Base-by-base conservation (phyloP, 805 yeast species). In the Metschnikowia anglica region DNA sequence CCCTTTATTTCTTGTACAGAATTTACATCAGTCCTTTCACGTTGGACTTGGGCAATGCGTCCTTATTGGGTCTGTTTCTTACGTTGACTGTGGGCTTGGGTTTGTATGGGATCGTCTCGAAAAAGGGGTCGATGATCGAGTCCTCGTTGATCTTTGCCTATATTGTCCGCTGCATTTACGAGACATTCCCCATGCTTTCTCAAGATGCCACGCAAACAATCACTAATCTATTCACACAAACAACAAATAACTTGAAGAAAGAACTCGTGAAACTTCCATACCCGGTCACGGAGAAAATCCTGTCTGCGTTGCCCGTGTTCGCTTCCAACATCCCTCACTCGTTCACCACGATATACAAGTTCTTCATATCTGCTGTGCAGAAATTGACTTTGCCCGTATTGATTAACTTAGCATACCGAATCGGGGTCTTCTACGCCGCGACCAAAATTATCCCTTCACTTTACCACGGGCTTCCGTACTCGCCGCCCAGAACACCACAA, bases 121-220 rank as follows among this genome's bases (percentile, higher is more conserved):
- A 84, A 5, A 79, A 77, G 47, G 97, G 97, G 3, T 83, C 91
- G n/a, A 82, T 91, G n/a, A 76, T 90, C 39, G 99, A 93, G 64
- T 78, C 89, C 24, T 85, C 96, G 10, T 66, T 91, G 44, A 73
- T 93, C 55, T 82, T 89, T 59, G 91, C 95, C 7, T 93, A 93
- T 63, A 83, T 91, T 48, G 96, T 93, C 21, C 85, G 95, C 59
- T 88, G 96, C 55, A 80, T 90, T 48, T 93, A 93, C 62, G 95
- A 90, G 59, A 81, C 96, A 3, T 88, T 91, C 55, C 97, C 98
- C 1, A 89, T 86, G 53, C 74, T 91, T 49, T 83, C 90, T 6
- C 78, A 80, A 41, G 69, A 61, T 46, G 73, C 74, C 15, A 53
- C 62, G 18, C 52, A 56, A 41, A 56, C 69, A 3, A 54, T 68